Percentiles rank a stretch among this genome's conserved stretches.
Conservation (phyloP, 2,329 filamentous ascomycete species). For the Endothia cerciana region DNA sequence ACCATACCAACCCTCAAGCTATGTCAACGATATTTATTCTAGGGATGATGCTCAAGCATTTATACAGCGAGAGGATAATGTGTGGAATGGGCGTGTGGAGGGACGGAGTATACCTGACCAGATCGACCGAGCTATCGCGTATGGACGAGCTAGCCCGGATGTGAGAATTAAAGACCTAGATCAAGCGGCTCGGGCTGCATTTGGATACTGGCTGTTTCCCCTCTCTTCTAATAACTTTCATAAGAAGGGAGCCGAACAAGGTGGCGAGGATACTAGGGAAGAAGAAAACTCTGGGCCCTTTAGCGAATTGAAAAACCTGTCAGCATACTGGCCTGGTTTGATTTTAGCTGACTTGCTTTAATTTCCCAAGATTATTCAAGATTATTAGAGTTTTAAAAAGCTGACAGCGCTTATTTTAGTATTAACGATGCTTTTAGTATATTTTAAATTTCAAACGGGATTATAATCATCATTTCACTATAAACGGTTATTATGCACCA, state of each 20-base stretch:
- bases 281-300: not conserved
- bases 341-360: slow-evolving; percentile 1
- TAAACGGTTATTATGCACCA: not conserved
- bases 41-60: not conserved
- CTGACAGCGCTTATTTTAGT: too few relatives aligned
- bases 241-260: not conserved
- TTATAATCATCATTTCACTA: not conserved
- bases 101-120: not conserved
- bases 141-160: slow-evolving; percentile 2
- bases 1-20: slow-evolving; percentile 5
- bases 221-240: not conserved
- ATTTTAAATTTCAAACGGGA: not conserved
- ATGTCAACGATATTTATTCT: not conserved
- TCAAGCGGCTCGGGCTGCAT: not conserved
- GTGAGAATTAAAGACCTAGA: not conserved
- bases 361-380: not conserved
- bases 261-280: not conserved
- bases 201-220: slow-evolving; percentile 6
- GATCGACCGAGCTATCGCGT: slow-evolving; percentile 9
- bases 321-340: not conserved
- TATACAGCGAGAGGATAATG: slow-evolving; percentile 3
- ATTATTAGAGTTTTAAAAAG: not conserved
- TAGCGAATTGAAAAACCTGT: not conserved
- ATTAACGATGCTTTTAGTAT: not conserved
- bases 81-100: not conserved